phyloP scores from a whole-genome alignment of 805 yeast genomes.

The Yamadazyma phyllophila region DNA sequence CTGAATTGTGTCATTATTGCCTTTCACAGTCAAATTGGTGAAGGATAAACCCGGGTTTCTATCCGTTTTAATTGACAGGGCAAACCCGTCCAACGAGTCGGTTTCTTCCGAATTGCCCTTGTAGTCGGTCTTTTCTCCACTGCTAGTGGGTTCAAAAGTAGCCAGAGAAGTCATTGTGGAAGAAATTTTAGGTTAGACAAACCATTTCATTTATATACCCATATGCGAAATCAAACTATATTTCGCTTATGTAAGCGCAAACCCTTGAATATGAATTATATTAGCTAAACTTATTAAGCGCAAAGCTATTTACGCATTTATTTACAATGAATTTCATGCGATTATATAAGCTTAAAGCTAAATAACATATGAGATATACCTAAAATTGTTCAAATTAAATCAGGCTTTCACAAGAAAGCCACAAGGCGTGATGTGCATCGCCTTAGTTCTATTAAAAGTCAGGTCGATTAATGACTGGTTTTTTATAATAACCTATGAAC shows the following conservation, averaged over 20 bases:
- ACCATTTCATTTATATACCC: not conserved
- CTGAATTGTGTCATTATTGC: slow-evolving; percentile 3
- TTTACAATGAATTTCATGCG: not conserved
- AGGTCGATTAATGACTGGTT: not conserved
- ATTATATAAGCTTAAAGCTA: not conserved
- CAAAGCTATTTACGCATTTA: not conserved
- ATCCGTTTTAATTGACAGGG: not conserved
- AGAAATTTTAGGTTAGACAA: not conserved
- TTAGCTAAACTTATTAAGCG: not conserved
- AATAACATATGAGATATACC: not conserved
- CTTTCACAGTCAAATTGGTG: slow-evolving; percentile 1
- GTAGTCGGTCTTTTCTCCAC: not conserved
- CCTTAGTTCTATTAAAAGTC: not conserved
- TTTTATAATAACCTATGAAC: slow-evolving; percentile 49
- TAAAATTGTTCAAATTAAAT: not conserved
- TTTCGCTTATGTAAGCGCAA: slow-evolving; percentile 4
- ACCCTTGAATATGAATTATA: not conserved
- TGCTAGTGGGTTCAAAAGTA: not conserved
- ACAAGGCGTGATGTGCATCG: not conserved
- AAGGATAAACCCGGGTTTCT: slow-evolving; percentile 3
- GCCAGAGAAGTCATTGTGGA: not conserved
- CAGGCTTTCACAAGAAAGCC: not conserved
- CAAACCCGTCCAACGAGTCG: not conserved
- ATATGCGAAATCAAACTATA: not conserved
- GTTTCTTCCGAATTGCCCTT: not conserved